Evolutionary conservation across 83 land plant genomes (phyloP).

Genomic region (Picea engelmannii): DNA sequence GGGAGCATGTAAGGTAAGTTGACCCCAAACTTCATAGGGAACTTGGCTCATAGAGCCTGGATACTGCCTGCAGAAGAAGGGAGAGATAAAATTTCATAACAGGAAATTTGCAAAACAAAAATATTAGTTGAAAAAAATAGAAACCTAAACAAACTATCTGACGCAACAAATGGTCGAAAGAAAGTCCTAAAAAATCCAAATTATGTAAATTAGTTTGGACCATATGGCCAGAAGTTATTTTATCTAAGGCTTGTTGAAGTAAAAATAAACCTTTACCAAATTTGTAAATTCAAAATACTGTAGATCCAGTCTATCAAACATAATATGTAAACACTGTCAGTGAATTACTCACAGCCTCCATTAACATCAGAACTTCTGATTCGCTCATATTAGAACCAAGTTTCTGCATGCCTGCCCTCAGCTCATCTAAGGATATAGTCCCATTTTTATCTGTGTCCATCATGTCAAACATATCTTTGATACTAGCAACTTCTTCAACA

Average conservation of each 20-base stretch:
- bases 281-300: background rate
- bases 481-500: slow-evolving; percentile 65
- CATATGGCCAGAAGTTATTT: background rate
- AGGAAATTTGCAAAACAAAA: no score
- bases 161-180: background rate
- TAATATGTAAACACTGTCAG: background rate
- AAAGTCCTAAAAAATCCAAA: background rate
- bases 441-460: slow-evolving; percentile 61
- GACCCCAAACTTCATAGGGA: no score
- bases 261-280: background rate
- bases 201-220: background rate
- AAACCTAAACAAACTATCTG: no score
- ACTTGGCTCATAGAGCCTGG: no score
- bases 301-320: background rate
- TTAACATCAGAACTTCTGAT: slow-evolving; percentile 52
- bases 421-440: slow-evolving; percentile 44
- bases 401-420: slow-evolving; percentile 51
- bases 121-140: no score
- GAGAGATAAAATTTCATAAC: no score
- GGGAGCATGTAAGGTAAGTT: no score
- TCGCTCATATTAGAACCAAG: slow-evolving; percentile 52
- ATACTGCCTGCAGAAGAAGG: no score
- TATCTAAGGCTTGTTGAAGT: background rate
- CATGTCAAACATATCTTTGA: slow-evolving; percentile 50
- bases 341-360: slow-evolving; percentile 62